Conservation (phyloP, 1,284 basidiomycete genomes). For the Phellopilus nigrolimitatus region DNA sequence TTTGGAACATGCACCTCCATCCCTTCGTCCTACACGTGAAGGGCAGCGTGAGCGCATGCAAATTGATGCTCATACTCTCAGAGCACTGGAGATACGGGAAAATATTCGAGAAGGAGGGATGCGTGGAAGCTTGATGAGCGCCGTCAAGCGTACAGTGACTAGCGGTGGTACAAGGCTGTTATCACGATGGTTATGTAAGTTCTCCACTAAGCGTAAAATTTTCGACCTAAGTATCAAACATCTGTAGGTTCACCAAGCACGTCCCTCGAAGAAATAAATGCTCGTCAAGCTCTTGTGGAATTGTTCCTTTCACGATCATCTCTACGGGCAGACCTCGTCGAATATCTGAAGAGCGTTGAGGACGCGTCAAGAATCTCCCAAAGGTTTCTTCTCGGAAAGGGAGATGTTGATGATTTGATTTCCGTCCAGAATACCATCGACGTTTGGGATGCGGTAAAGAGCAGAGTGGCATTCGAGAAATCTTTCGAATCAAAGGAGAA, state of each 20-base stretch:
- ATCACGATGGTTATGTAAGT: conserved; percentile 69
- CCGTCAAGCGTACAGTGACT: conserved; percentile 77
- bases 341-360: conserved; percentile 53
- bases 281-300: conserved; percentile 76
- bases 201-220: conserved; percentile 15
- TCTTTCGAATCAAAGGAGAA: conserved; percentile 42
- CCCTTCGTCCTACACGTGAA: conserved; percentile 61
- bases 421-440: conserved; percentile 58
- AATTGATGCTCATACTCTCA: conserved; percentile 87
- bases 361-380: conserved; percentile 81
- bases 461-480: conserved; percentile 51
- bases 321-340: conserved; percentile 64
- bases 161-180: conserved; percentile 78
- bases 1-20: conserved; percentile 72
- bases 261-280: conserved; percentile 65
- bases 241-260: conserved; percentile 86
- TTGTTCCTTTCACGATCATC: conserved; percentile 64
- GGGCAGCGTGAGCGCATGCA: conserved; percentile 64
- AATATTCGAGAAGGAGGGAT: conserved; percentile 67
- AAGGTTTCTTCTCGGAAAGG: conserved; percentile 67
- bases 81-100: conserved; percentile 84
- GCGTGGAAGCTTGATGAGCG: conserved; percentile 73
- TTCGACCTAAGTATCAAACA: neutral
- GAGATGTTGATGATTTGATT: conserved; percentile 62
- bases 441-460: conserved; percentile 49